phyloP scores from a whole-genome alignment of 108 stramenopile species.

The Cyclotella atomus region DNA sequence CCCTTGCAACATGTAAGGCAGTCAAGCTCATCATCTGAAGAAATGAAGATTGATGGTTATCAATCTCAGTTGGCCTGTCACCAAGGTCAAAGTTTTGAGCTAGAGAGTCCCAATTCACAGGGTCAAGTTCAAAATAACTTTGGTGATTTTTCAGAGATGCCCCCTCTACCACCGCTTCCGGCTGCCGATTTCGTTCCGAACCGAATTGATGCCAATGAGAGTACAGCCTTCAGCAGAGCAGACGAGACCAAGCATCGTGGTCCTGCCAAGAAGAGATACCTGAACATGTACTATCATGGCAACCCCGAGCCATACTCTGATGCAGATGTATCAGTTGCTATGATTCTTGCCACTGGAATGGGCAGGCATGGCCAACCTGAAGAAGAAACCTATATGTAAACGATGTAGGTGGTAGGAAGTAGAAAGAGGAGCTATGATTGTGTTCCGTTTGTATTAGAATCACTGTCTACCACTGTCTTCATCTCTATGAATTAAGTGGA shows the following conservation, averaged over 20 bases:
- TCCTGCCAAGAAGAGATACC: slow-evolving; percentile 26
- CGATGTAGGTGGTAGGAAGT: too few relatives aligned
- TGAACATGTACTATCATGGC: slow-evolving; percentile 11
- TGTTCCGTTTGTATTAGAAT: too few relatives aligned
- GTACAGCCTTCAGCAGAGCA: neutral
- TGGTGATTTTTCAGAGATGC: neutral
- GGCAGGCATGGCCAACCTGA: slow-evolving; percentile 1
- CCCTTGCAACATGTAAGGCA: neutral
- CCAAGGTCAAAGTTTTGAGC: neutral
- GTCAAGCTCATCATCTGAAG: neutral
- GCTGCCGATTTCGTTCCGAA: neutral
- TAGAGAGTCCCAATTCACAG: neutral
- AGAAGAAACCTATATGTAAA: neutral
- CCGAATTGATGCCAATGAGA: neutral
- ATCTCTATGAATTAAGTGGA: too few relatives aligned
- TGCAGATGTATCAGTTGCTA: slow-evolving; percentile 46
- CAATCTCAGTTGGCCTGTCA: too few relatives aligned
- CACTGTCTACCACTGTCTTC: too few relatives aligned
- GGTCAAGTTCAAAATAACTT: neutral
- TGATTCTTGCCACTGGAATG: slow-evolving; percentile 51
- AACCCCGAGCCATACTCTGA: slow-evolving; percentile 25
- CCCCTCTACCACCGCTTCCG: neutral
- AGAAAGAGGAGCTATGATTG: too few relatives aligned
- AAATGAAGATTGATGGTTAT: neutral
- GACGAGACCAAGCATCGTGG: slow-evolving; percentile 7